phyloP scores from a whole-genome alignment of 345 rosid species.

The Clarkia xantiana region DNA sequence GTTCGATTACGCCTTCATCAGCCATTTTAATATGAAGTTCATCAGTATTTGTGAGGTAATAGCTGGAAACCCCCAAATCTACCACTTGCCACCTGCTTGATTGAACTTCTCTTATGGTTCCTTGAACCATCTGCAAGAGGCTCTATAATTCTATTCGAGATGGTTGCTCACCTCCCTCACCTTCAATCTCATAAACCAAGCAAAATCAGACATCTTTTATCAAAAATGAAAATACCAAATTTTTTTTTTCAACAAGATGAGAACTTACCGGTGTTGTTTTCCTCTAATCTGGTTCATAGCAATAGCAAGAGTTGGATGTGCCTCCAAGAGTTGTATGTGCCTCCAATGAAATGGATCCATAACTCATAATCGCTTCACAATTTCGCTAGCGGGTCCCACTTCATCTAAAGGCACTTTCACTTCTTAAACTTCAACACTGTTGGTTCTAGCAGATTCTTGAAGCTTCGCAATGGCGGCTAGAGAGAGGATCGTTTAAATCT shows the following conservation, averaged over 20 bases:
- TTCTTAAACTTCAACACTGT: constrained; percentile 81
- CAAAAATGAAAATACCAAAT: too few species aligned
- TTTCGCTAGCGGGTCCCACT: constrained; percentile 94
- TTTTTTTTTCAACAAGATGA: too few species aligned
- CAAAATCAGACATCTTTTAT: too few species aligned
- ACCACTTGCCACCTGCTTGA: constrained; percentile 99
- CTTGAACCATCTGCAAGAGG: constrained; percentile 79
- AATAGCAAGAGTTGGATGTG: constrained; percentile 64
- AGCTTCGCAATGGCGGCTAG: constrained; percentile 84
- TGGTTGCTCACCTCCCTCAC: constrained; percentile 99
- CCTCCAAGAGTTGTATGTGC: too few species aligned
- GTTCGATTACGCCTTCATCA: too few species aligned
- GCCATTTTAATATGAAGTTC: constrained; percentile 99
- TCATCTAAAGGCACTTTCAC: constrained; percentile 61
- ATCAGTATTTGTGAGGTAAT: constrained; percentile 92
- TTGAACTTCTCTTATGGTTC: constrained; percentile 91
- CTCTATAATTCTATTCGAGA: constrained; percentile 92
- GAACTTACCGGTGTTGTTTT: constrained; percentile 97
- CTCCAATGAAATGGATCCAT: constrained; percentile 95
- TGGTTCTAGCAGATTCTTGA: constrained; percentile 85
- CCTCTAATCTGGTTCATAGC: constrained; percentile 97
- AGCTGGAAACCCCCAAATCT: constrained; percentile 98
- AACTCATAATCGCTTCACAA: constrained; percentile 99
- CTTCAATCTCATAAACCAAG: too few species aligned
- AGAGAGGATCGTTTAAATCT: constrained; percentile 97